Percentiles rank a stretch among this genome's conserved stretches.
phyloP scores from a whole-genome alignment of 129 eudicot genomes.

The Ambrosia trifida region DNA sequence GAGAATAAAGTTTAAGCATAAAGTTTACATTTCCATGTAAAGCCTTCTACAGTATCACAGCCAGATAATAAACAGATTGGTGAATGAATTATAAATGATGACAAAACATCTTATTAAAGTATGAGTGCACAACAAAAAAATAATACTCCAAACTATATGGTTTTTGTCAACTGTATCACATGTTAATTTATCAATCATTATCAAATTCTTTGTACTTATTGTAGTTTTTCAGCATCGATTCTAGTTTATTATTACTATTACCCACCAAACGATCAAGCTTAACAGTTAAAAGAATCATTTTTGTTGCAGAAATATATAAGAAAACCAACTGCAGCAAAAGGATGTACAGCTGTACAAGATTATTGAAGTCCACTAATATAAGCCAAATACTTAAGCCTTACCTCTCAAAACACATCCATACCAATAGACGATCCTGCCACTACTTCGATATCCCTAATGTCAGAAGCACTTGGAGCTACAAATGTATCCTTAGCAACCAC shows the following conservation, averaged over 20 bases:
- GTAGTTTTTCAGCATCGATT: too few relatives aligned
- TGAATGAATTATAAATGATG: not conserved
- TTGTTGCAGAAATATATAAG: too few relatives aligned
- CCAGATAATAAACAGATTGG: not conserved
- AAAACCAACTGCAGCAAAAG: not conserved
- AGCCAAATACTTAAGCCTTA: conserved; percentile 25
- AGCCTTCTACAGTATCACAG: not conserved
- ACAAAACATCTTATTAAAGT: not conserved
- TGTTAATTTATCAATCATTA: not conserved
- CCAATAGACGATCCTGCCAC: conserved; percentile 78
- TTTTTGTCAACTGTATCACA: not conserved
- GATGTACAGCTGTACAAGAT: not conserved
- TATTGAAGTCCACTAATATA: not conserved
- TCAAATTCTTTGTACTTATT: too few relatives aligned
- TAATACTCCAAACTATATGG: not conserved
- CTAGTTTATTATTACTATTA: not conserved
- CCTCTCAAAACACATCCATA: conserved; percentile 88
- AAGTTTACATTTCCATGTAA: not conserved
- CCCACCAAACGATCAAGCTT: not conserved
- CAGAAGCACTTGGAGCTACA: conserved; percentile 86
- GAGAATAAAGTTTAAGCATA: not conserved
- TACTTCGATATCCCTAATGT: conserved; percentile 71
- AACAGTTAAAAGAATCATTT: not conserved
- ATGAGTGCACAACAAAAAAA: not conserved
- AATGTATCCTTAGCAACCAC: conserved; percentile 70